phyloP scores from a whole-genome alignment of 2,329 filamentous ascomycete genomes.

The Ilyonectria robusta region DNA sequence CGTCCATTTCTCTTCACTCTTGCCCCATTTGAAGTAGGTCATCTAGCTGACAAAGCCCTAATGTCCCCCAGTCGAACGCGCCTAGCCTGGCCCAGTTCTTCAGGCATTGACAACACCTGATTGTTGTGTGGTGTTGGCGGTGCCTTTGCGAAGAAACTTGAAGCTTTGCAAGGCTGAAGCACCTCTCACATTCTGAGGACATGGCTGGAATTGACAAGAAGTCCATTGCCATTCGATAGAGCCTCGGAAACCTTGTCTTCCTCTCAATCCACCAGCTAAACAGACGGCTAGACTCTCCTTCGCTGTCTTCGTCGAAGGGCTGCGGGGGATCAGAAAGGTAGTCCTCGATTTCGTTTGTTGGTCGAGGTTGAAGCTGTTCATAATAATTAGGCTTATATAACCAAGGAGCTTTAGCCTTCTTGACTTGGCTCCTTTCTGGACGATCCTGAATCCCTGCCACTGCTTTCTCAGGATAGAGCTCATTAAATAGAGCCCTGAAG shows the following conservation, averaged over 20 bases:
- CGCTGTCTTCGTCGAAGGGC: not conserved
- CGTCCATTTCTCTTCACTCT: not conserved
- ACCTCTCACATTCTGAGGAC: not conserved
- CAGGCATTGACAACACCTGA: not conserved
- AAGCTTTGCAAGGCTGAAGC: not conserved
- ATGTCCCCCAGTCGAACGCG: not conserved
- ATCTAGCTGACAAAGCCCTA: not conserved
- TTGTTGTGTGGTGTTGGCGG: not conserved
- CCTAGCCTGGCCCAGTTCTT: not conserved
- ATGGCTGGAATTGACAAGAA: not conserved
- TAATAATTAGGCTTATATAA: not conserved
- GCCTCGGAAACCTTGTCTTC: not conserved
- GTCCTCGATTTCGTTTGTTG: not conserved
- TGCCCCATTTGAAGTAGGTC: not conserved
- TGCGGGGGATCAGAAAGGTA: not conserved
- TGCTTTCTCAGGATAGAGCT: not conserved
- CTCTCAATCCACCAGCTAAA: not conserved
- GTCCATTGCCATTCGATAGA: not conserved
- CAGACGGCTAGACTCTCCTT: not conserved
- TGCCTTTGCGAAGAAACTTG: not conserved
- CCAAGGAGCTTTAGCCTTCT: not conserved
- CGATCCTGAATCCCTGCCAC: not conserved
- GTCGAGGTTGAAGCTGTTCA: not conserved
- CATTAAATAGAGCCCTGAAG: not conserved
- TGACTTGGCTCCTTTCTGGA: not conserved